These are phyloP conservation scores for Apiospora hydei DNA, from an alignment of 2,329 filamentous ascomycete genomes.

Conservation along the genomic window DNA sequence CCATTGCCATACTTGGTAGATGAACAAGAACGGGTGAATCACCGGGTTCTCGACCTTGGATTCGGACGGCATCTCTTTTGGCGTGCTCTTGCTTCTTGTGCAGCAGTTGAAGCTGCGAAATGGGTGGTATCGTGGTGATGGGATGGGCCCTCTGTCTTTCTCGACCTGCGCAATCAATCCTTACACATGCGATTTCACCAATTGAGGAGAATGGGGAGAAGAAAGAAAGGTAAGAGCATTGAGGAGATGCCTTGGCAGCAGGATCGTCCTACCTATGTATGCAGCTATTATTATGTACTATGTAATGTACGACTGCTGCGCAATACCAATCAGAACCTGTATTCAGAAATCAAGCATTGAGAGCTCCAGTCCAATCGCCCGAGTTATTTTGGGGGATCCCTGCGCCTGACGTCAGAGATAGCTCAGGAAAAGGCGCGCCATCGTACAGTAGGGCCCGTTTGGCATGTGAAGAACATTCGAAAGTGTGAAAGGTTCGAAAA, in stretches of 20 bases:
- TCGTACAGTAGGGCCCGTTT: not conserved
- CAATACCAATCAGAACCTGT: not conserved
- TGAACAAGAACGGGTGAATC: conserved; percentile 18
- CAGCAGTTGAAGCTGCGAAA: not conserved
- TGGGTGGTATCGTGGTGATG: not conserved
- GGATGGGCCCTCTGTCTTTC: not conserved
- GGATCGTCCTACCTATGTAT: not conserved
- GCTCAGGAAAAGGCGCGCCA: not conserved
- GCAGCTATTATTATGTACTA: not conserved
- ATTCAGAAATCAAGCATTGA: conserved; percentile 8
- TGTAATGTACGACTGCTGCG: no score
- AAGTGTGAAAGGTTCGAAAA: not conserved
- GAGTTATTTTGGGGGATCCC: conserved; percentile 1
- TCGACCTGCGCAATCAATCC: not conserved
- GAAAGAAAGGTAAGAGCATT: not conserved
- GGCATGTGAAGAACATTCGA: not conserved
- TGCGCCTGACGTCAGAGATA: conserved; percentile 12
- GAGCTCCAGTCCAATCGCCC: not conserved
- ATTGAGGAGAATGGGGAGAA: not conserved
- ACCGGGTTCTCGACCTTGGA: conserved; percentile 15
- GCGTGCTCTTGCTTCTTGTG: not conserved
- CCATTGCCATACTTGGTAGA: conserved; percentile 15
- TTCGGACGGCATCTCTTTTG: conserved; percentile 4
- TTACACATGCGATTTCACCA: not conserved
- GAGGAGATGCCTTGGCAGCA: not conserved